phyloP scores from a whole-genome alignment of 306 rosid species.

The Vigna hirtella region DNA sequence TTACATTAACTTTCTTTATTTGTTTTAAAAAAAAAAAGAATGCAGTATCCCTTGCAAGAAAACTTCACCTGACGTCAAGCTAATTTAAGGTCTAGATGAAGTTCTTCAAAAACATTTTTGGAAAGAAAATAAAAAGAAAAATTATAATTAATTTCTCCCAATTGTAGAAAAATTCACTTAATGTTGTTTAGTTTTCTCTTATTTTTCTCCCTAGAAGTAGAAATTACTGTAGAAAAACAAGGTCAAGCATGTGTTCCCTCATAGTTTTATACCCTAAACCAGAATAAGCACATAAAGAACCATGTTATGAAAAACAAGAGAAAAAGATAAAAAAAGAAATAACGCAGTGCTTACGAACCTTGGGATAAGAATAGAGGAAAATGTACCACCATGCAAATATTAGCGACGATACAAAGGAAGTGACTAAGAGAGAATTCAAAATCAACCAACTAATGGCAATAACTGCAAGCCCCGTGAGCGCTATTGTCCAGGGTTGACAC shows the following conservation, averaged over 20 bases:
- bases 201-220: too few species aligned
- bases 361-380: slow-evolving; percentile 87
- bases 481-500: slow-evolving; percentile 58
- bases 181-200: too few species aligned
- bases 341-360: slow-evolving; percentile 50
- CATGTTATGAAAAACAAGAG: background rate
- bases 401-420: slow-evolving; percentile 46
- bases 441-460: slow-evolving; percentile 68
- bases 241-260: too few species aligned
- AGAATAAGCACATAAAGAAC: background rate
- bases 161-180: too few species aligned
- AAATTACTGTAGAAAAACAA: too few species aligned
- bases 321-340: background rate
- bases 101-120: too few species aligned
- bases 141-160: too few species aligned
- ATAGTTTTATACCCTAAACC: background rate
- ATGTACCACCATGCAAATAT: slow-evolving; percentile 87
- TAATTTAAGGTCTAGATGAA: too few species aligned
- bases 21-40: too few species aligned
- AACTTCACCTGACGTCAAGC: background rate
- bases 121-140: too few species aligned
- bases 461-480: slow-evolving; percentile 40
- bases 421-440: slow-evolving; percentile 55
- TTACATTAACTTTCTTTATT: too few species aligned
- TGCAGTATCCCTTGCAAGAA: too few species aligned